Conservation (phyloP, 2,329 filamentous ascomycete genomes). For the Aspergillus viridinutans region DNA sequence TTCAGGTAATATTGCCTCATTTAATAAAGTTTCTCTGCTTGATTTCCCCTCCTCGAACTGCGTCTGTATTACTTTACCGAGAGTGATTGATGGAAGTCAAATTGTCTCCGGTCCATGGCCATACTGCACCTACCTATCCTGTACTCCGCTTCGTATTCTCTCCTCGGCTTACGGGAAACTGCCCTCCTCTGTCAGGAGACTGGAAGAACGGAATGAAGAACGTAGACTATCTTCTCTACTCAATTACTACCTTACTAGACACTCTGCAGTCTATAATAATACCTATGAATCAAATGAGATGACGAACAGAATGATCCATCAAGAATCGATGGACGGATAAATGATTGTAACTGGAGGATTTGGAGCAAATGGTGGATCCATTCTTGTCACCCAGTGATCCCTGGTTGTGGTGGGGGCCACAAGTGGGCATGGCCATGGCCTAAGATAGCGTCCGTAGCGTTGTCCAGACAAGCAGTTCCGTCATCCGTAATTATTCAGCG, state of each 20-base stretch:
- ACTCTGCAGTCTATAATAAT: neutral
- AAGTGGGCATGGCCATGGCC: constrained; percentile 11
- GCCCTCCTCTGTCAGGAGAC: neutral
- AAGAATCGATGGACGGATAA: neutral
- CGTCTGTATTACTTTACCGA: constrained; percentile 2
- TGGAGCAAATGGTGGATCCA: constrained; percentile 1
- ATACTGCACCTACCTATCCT: neutral
- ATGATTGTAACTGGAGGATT: neutral
- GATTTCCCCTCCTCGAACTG: neutral
- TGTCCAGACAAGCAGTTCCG: neutral
- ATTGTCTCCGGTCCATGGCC: neutral
- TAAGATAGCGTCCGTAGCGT: constrained; percentile 4
- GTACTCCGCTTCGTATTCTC: neutral
- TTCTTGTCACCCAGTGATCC: constrained; percentile 8
- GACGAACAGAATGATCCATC: neutral
- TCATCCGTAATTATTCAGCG: neutral
- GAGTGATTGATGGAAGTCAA: neutral
- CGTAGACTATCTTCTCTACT: neutral
- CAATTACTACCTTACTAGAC: neutral
- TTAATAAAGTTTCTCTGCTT: neutral
- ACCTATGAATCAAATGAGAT: neutral
- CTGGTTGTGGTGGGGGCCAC: constrained; percentile 6
- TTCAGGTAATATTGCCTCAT: constrained; percentile 8
- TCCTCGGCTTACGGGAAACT: neutral
- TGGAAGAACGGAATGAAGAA: neutral